phyloP scores from a whole-genome alignment of 2,329 filamentous ascomycete genomes.

The Cladophialophora carrionii region DNA sequence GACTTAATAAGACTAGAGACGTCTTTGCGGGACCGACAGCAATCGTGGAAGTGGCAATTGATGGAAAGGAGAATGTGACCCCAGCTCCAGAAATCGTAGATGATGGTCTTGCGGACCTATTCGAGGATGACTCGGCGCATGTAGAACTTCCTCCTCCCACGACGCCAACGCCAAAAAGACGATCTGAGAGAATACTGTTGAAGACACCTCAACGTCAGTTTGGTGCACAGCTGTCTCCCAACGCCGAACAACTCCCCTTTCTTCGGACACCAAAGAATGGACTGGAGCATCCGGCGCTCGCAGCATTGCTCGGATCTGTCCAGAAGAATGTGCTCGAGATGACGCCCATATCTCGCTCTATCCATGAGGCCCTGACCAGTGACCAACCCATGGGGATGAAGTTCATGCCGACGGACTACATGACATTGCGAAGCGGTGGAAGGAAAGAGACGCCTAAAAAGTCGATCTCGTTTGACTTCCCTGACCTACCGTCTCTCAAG shows the following conservation, averaged over 20 bases:
- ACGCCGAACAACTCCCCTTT: slow-evolving; percentile 32
- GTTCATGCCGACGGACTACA: slow-evolving; percentile 19
- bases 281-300: slow-evolving; percentile 26
- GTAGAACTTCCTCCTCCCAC: slow-evolving; percentile 44
- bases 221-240: slow-evolving; percentile 41
- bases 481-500: slow-evolving; percentile 42
- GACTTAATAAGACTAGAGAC: slow-evolving; percentile 38
- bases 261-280: slow-evolving; percentile 36
- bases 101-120: slow-evolving; percentile 66
- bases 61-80: slow-evolving; percentile 63
- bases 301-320: slow-evolving; percentile 32
- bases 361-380: slow-evolving; percentile 36
- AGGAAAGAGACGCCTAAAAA: slow-evolving; percentile 53
- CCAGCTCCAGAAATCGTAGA: slow-evolving; percentile 43
- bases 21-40: slow-evolving; percentile 38
- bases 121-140: slow-evolving; percentile 60
- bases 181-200: slow-evolving; percentile 37
- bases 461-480: slow-evolving; percentile 44
- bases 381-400: slow-evolving; percentile 20
- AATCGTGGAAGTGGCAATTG: slow-evolving; percentile 46
- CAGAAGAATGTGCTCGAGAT: slow-evolving; percentile 34
- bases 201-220: slow-evolving; percentile 37
- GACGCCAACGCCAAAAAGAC: slow-evolving; percentile 40
- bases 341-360: slow-evolving; percentile 38
- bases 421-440: slow-evolving; percentile 38